These are phyloP conservation scores for Trypanosomatidae sp. DNA, from an alignment of 208 protist species.

Conservation along the genomic window DNA sequence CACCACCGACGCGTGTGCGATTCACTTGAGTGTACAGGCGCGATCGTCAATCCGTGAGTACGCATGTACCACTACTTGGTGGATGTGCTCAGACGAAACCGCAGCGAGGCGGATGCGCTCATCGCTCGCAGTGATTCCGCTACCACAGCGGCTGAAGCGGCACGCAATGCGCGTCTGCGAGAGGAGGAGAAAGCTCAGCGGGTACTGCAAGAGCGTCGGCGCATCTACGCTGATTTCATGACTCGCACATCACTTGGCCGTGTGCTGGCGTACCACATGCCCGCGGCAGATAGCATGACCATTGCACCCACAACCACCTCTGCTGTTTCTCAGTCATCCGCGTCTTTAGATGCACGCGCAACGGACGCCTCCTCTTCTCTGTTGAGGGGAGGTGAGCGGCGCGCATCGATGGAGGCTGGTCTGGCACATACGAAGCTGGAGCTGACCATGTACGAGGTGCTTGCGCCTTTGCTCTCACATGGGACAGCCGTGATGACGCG, in stretches of 20 bases:
- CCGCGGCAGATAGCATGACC: constrained; percentile 1
- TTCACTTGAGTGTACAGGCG: background rate
- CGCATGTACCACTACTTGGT: constrained; percentile 23
- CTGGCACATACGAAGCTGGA: constrained; percentile 10
- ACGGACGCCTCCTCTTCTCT: background rate
- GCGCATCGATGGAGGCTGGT: background rate
- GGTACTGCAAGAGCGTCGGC: constrained; percentile 12
- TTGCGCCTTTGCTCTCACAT: constrained; percentile 12
- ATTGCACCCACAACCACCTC: background rate
- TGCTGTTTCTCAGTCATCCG: background rate
- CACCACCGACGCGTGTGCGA: background rate
- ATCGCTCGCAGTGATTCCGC: background rate
- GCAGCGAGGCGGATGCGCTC: background rate
- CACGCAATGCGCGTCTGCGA: constrained; percentile 3
- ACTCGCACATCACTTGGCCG: constrained; percentile 5
- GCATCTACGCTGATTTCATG: constrained; percentile 15
- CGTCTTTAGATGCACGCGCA: background rate
- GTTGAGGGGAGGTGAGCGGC: background rate
- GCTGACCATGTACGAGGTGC: constrained; percentile 2
- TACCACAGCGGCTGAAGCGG: background rate
- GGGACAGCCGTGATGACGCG: constrained; percentile 11
- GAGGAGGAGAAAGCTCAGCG: constrained; percentile 11
- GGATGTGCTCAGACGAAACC: background rate
- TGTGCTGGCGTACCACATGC: constrained; percentile 8
- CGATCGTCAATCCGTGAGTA: background rate